phyloP scores from a whole-genome alignment of 805 yeast genomes.

The Zygosaccharomyces gambellarensis region DNA sequence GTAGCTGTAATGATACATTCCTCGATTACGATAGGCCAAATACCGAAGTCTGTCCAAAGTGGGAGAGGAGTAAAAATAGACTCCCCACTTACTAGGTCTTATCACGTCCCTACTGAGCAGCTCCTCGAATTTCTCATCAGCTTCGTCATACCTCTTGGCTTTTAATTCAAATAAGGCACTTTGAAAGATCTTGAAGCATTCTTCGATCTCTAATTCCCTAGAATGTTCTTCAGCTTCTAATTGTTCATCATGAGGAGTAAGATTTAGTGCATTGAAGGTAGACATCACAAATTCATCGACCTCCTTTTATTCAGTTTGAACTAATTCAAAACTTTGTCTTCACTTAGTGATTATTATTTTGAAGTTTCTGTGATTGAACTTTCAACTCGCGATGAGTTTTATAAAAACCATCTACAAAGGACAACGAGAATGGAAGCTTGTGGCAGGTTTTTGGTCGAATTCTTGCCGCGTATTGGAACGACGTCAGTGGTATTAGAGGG shows the following conservation, averaged over 20 bases:
- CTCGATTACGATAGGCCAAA: conserved; percentile 76
- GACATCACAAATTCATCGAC: conserved; percentile 39
- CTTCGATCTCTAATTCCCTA: conserved; percentile 83
- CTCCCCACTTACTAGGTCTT: conserved; percentile 39
- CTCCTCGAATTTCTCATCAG: conserved; percentile 53
- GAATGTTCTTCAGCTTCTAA: conserved; percentile 84
- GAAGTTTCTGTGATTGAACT: neutral
- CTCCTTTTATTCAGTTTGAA: neutral
- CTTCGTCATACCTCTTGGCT: conserved; percentile 41
- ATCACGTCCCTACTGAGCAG: conserved; percentile 69
- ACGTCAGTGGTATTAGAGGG: conserved; percentile 20
- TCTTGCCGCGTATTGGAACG: conserved; percentile 16
- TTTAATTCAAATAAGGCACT: conserved; percentile 63
- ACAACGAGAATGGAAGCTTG: neutral
- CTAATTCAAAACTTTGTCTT: neutral
- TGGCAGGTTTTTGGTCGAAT: conserved; percentile 9
- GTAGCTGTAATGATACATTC: conserved; percentile 54
- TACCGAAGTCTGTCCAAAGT: conserved; percentile 70
- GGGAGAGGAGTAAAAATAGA: conserved; percentile 45
- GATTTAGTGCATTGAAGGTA: conserved; percentile 73
- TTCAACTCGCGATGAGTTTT: conserved; percentile 4
- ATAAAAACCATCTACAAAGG: neutral
- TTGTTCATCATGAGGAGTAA: conserved; percentile 62
- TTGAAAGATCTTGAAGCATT: conserved; percentile 72
- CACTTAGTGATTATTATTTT: neutral